Conservation (phyloP, 169 alveolate genomes). For the Cryptosporidium ryanae region DNA sequence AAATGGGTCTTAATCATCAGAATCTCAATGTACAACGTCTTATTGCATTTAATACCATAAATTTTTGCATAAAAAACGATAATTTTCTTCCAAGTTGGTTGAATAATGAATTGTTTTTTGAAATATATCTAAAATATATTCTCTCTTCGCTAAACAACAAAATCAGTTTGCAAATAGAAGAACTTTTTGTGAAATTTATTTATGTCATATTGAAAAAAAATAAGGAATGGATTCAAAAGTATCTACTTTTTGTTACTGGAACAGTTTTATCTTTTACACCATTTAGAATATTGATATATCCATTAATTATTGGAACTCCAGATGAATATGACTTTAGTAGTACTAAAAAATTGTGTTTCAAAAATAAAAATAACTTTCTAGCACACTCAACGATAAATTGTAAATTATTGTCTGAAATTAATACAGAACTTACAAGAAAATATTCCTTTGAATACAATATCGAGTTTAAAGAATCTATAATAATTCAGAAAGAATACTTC, state of each 20-base stretch:
- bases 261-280: constrained; percentile 40
- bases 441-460: constrained; percentile 15
- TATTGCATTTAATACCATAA: constrained; percentile 60
- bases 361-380: neutral
- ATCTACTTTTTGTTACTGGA: neutral
- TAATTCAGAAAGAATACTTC: constrained; percentile 17
- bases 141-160: constrained; percentile 25
- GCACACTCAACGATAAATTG: too few relatives aligned
- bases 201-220: constrained; percentile 1
- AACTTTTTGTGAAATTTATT: constrained; percentile 33
- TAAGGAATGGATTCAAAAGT: constrained; percentile 43
- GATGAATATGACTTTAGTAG: neutral
- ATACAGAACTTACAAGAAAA: neutral
- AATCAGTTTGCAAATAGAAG: constrained; percentile 59
- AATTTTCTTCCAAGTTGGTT: constrained; percentile 43
- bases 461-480: constrained; percentile 9
- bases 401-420: too few relatives aligned
- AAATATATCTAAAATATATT: constrained; percentile 39
- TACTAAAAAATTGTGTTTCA: neutral
- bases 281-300: constrained; percentile 40
- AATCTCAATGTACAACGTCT: constrained; percentile 42
- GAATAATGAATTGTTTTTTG: constrained; percentile 15
- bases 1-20: constrained; percentile 54
- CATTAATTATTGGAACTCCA: constrained; percentile 21
- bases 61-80: neutral